Conservation (phyloP, 768 basidiomycete genomes). For the Gelatoporia subvermispora region DNA sequence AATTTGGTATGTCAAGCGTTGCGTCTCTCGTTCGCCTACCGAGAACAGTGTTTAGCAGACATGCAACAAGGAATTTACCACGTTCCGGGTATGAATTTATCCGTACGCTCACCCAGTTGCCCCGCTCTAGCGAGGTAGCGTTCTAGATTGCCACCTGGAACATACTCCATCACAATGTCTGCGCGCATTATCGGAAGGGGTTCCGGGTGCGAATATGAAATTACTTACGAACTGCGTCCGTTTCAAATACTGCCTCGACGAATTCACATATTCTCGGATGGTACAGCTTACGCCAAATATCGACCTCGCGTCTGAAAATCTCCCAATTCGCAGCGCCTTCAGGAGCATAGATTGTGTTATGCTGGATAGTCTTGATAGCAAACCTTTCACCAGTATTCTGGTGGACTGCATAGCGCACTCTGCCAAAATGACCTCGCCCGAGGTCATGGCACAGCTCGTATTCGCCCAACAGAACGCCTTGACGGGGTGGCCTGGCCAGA, state of each 20-base stretch:
- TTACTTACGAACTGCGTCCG: slow-evolving; percentile 50
- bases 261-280: slow-evolving; percentile 82
- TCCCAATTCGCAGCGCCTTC: slow-evolving; percentile 2
- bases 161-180: slow-evolving; percentile 81
- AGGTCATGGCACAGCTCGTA: slow-evolving; percentile 70
- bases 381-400: slow-evolving; percentile 65
- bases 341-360: slow-evolving; percentile 33
- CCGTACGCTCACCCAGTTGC: slow-evolving; percentile 51
- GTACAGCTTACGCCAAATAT: slow-evolving; percentile 67
- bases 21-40: slow-evolving; percentile 49
- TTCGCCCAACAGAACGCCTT: slow-evolving; percentile 47
- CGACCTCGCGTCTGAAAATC: slow-evolving; percentile 61
- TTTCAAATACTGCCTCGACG: slow-evolving; percentile 68
- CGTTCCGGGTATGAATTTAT: background rate
- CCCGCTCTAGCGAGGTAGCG: slow-evolving; percentile 62
- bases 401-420: slow-evolving; percentile 80
- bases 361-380: slow-evolving; percentile 85
- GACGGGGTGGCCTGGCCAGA: slow-evolving; percentile 19
- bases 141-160: slow-evolving; percentile 85
- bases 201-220: slow-evolving; percentile 16
- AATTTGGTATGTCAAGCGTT: slow-evolving; percentile 76
- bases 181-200: slow-evolving; percentile 27
- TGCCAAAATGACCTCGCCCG: slow-evolving; percentile 88
- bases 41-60: background rate
- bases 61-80: too few relatives aligned